phyloP scores from a whole-genome alignment of 2,329 filamentous ascomycete genomes.

The Ophiostoma fasciatum region DNA sequence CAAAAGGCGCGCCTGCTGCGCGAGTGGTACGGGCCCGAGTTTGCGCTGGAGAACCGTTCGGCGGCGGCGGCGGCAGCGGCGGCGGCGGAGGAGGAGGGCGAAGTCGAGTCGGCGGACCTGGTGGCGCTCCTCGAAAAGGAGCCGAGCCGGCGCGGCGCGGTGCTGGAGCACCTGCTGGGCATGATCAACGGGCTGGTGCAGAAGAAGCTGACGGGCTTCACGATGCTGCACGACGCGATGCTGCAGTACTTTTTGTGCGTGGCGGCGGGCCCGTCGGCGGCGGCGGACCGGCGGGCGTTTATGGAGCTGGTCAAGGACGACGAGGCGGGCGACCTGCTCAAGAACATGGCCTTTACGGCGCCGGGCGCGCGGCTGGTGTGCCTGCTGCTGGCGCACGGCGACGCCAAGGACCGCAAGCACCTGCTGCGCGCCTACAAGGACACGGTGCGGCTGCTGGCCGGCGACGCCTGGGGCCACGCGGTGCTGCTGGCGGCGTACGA shows the following conservation, averaged over 20 bases:
- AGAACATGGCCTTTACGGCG: constrained; percentile 92
- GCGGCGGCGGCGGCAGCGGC: constrained; percentile 26
- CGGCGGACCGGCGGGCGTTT: constrained; percentile 74
- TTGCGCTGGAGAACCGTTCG: constrained; percentile 48
- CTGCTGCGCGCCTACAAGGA: constrained; percentile 81
- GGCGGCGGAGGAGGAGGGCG: constrained; percentile 28
- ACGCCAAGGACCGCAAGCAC: constrained; percentile 82
- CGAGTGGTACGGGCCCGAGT: constrained; percentile 96
- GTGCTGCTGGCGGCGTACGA: constrained; percentile 79
- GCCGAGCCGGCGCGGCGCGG: constrained; percentile 73
- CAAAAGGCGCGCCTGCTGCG: constrained; percentile 76
- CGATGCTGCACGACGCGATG: constrained; percentile 97
- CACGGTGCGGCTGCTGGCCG: constrained; percentile 71
- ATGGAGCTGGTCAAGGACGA: constrained; percentile 84
- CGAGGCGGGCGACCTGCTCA: constrained; percentile 75
- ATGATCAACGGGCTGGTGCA: constrained; percentile 88
- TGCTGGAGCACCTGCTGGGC: constrained; percentile 72
- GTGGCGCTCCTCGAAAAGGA: constrained; percentile 57
- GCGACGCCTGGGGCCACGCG: constrained; percentile 62
- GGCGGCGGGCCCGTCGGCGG: constrained; percentile 57
- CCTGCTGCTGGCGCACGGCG: constrained; percentile 68
- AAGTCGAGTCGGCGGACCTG: constrained; percentile 58
- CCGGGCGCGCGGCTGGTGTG: constrained; percentile 73
- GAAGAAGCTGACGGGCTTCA: constrained; percentile 94
- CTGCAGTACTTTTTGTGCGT: constrained; percentile 84